Conservation (phyloP, 2,329 filamentous ascomycete species). For the Dactylellina cionopaga region DNA sequence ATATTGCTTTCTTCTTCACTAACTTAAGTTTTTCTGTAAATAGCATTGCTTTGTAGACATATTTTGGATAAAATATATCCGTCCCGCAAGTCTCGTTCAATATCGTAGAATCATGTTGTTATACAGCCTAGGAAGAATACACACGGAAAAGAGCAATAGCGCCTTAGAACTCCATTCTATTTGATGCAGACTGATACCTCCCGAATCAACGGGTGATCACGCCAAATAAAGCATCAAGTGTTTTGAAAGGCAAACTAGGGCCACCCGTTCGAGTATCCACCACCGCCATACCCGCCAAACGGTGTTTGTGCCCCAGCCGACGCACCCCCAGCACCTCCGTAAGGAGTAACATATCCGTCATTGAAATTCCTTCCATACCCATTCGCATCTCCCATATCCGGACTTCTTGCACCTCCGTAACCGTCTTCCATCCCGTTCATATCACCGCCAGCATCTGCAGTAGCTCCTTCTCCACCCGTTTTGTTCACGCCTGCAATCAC, state of each 20-base stretch:
- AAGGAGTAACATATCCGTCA: slow-evolving; percentile 56
- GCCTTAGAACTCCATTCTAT: slow-evolving; percentile 29
- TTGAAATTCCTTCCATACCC: slow-evolving; percentile 53
- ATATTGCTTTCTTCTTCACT: too few relatives aligned
- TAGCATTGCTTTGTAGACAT: too few relatives aligned
- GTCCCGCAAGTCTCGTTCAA: too few relatives aligned
- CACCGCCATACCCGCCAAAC: slow-evolving; percentile 47
- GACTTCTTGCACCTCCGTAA: slow-evolving; percentile 49
- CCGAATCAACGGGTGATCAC: too few relatives aligned
- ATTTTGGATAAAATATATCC: too few relatives aligned
- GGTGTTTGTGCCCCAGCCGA: slow-evolving; percentile 49
- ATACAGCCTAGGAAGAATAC: slow-evolving; percentile 20
- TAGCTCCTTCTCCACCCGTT: slow-evolving; percentile 68
- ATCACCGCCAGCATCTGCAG: slow-evolving; percentile 60
- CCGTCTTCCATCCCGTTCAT: slow-evolving; percentile 56
- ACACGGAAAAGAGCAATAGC: slow-evolving; percentile 13
- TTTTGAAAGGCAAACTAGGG: slow-evolving; percentile 11
- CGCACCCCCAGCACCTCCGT: slow-evolving; percentile 54
- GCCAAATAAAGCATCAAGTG: too few relatives aligned
- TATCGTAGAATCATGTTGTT: slow-evolving; percentile 23
- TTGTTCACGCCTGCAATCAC: slow-evolving; percentile 74
- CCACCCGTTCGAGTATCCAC: slow-evolving; percentile 50
- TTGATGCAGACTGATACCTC: slow-evolving; percentile 16
- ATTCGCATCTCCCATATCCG: slow-evolving; percentile 46
- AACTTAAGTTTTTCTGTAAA: too few relatives aligned